phyloP scores from a whole-genome alignment of 225 moss, liverwort and hornwort genomes.

The Marchantia paleacea region DNA sequence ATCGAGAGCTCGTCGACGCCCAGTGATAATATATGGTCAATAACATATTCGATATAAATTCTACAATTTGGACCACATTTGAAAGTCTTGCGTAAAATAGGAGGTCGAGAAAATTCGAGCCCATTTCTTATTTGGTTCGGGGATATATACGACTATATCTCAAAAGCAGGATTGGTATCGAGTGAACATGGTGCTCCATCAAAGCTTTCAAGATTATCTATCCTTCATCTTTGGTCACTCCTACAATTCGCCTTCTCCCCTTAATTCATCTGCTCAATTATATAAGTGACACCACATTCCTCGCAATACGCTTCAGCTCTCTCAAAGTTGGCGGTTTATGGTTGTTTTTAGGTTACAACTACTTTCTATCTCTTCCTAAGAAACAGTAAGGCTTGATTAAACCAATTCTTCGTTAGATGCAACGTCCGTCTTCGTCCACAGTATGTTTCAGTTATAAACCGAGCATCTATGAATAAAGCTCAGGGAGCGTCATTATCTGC shows the following conservation, averaged over 20 bases:
- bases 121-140: not conserved
- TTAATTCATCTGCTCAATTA: not conserved
- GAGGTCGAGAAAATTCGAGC: not conserved
- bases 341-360: not conserved
- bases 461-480: too few species aligned
- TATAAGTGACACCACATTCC: not conserved
- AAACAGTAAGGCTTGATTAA: too few species aligned
- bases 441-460: too few species aligned
- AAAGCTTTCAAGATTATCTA: not conserved
- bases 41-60: not conserved
- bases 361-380: too few species aligned
- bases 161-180: not conserved
- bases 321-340: not conserved
- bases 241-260: not conserved
- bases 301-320: not conserved
- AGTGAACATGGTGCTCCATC: not conserved
- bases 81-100: not conserved
- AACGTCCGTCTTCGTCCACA: too few species aligned
- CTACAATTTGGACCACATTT: not conserved
- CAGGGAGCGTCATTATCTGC: too few species aligned
- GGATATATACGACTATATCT: not conserved
- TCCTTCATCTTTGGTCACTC: not conserved
- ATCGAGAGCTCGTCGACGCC: not conserved
- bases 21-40: not conserved
- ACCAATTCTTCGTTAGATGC: too few species aligned